phyloP scores from a whole-genome alignment of 495 filamentous ascomycete genomes.

The Cudoniella acicularis region DNA sequence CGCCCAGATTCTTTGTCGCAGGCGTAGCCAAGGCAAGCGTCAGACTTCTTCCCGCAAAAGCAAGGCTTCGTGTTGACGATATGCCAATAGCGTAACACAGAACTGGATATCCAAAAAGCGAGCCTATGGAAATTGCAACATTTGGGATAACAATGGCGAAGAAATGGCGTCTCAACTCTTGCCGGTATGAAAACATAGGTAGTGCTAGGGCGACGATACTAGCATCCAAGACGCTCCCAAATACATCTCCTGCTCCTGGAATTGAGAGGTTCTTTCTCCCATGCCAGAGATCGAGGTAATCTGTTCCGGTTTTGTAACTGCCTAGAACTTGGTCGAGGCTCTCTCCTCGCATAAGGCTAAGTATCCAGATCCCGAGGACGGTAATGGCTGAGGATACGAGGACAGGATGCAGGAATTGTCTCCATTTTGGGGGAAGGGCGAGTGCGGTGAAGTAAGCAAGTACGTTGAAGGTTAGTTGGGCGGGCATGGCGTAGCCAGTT shows the following conservation, averaged over 20 bases:
- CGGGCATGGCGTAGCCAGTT: constrained; percentile 49
- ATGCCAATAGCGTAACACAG: constrained; percentile 46
- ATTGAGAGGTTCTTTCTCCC: constrained; percentile 19
- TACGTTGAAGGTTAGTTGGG: constrained; percentile 45
- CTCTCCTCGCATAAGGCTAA: constrained; percentile 36
- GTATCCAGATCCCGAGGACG: constrained; percentile 41
- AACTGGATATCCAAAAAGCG: constrained; percentile 47
- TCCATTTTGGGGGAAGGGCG: constrained; percentile 40
- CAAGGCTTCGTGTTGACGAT: constrained; percentile 37
- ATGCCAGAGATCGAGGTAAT: constrained; percentile 42
- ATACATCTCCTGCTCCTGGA: constrained; percentile 49
- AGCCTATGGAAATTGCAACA: constrained; percentile 38
- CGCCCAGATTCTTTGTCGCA: constrained; percentile 45
- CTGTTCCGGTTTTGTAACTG: constrained; percentile 40
- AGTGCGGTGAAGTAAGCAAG: constrained; percentile 45
- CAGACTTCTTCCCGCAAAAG: constrained; percentile 46
- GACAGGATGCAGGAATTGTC: constrained; percentile 48
- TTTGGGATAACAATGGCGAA: constrained; percentile 46
- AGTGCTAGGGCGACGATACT: constrained; percentile 51
- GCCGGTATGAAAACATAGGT: constrained; percentile 50
- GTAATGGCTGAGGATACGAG: constrained; percentile 43
- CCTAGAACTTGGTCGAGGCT: constrained; percentile 31
- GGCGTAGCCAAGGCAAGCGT: constrained; percentile 51
- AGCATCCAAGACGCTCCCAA: constrained; percentile 45
- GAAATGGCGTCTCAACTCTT: constrained; percentile 44